A percentile compares a stretch with the other conserved stretches of the same genome.
Evolutionary conservation across 2,329 filamentous ascomycete species (phyloP).

Genomic region (Trichophyton equinum): DNA sequence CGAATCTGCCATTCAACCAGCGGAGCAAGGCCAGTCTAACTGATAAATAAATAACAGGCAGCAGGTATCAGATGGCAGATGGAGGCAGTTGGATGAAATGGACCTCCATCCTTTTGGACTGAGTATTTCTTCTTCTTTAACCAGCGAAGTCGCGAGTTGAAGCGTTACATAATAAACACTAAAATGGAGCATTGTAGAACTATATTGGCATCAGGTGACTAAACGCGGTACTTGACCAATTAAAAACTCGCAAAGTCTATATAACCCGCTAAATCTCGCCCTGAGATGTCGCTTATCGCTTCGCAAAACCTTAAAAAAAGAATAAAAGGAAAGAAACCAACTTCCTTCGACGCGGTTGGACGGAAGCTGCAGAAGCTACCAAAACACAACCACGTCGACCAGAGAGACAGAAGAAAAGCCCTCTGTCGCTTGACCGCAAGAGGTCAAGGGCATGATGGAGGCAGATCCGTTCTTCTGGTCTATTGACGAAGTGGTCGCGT

Average conservation of each 20-base stretch:
- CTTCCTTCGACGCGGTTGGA: background rate
- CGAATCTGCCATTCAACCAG: too few relatives aligned
- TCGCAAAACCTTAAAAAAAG: background rate
- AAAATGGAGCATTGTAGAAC: too few relatives aligned
- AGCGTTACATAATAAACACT: too few relatives aligned
- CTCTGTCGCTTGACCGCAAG: background rate
- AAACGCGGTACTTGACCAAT: background rate
- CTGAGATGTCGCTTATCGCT: background rate
- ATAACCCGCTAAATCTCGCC: background rate
- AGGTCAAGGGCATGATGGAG: background rate
- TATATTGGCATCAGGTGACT: too few relatives aligned
- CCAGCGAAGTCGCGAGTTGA: too few relatives aligned
- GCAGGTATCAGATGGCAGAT: too few relatives aligned
- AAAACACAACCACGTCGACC: too few relatives aligned
- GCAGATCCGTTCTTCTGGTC: conserved; percentile 65
- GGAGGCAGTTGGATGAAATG: too few relatives aligned
- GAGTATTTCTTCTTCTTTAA: too few relatives aligned
- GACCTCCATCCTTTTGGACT: too few relatives aligned
- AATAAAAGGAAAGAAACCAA: background rate
- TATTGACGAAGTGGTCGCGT: conserved; percentile 51
- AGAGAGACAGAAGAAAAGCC: background rate
- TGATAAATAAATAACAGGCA: too few relatives aligned
- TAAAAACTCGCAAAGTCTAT: background rate
- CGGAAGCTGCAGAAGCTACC: background rate
- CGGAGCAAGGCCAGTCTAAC: too few relatives aligned